These are phyloP conservation scores for Candida fluviatilis DNA, from an alignment of 805 yeast species.

Conservation along the genomic window DNA sequence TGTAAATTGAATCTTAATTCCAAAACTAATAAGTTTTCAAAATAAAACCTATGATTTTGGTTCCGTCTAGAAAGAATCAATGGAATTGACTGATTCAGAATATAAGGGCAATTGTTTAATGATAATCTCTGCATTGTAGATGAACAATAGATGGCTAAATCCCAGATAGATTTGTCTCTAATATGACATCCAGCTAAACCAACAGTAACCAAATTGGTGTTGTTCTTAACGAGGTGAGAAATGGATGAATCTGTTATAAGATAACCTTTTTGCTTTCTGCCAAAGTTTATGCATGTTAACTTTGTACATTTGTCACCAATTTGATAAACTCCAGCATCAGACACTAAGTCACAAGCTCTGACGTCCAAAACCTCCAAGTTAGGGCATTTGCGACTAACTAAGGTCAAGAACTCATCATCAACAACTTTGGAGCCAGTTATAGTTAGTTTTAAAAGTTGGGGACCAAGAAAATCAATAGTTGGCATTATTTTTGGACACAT, in stretches of 20 bases:
- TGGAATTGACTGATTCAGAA: constrained; percentile 60
- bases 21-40: constrained; percentile 62
- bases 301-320: constrained; percentile 57
- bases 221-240: constrained; percentile 51
- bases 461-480: constrained; percentile 26
- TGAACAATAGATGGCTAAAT: constrained; percentile 54
- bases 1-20: constrained; percentile 65
- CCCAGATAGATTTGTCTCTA: constrained; percentile 78
- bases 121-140: constrained; percentile 59
- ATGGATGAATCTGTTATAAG: constrained; percentile 69
- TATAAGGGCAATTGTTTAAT: constrained; percentile 61
- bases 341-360: constrained; percentile 75
- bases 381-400: constrained; percentile 53
- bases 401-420: constrained; percentile 54
- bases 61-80: constrained; percentile 22
- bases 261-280: constrained; percentile 68
- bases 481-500: constrained; percentile 77
- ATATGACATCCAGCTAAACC: constrained; percentile 89
- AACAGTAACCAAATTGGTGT: constrained; percentile 55
- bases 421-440: constrained; percentile 70
- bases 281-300: constrained; percentile 65
- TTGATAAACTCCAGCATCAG: constrained; percentile 72
- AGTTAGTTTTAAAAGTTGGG: constrained; percentile 39
- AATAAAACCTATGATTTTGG: constrained; percentile 30
- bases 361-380: constrained; percentile 64